phyloP scores from a whole-genome alignment of 1,284 basidiomycete genomes.

The Termitomyces sp. region DNA sequence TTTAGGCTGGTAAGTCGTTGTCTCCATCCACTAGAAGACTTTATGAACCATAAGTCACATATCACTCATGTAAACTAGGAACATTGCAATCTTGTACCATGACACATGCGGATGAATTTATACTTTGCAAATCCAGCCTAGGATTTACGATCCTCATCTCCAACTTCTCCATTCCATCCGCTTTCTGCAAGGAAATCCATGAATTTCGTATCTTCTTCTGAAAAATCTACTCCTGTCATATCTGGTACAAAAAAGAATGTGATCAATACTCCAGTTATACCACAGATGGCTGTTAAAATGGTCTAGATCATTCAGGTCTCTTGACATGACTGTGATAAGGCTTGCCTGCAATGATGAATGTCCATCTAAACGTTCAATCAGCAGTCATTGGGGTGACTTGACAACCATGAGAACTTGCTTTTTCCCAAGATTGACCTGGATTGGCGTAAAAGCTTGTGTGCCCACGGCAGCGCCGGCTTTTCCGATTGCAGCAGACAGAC shows the following conservation, averaged over 20 bases:
- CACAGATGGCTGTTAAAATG: neutral
- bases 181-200: conserved; percentile 50
- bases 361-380: neutral
- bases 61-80: neutral
- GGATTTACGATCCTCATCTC: neutral
- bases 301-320: neutral
- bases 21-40: no score
- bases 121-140: neutral
- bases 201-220: conserved; percentile 61
- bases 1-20: no score
- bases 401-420: neutral
- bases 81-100: neutral
- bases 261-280: conserved; percentile 38
- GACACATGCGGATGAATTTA: neutral
- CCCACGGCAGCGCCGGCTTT: neutral
- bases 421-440: neutral
- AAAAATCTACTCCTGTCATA: conserved; percentile 69
- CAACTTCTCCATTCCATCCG: conserved; percentile 61
- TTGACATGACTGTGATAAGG: neutral
- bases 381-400: neutral
- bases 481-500: neutral
- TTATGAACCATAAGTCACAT: no score
- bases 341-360: neutral
- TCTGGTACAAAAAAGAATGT: conserved; percentile 25
- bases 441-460: neutral